Conservation (phyloP, 2,329 filamentous ascomycete genomes). For the Samsoniella hepiali region DNA sequence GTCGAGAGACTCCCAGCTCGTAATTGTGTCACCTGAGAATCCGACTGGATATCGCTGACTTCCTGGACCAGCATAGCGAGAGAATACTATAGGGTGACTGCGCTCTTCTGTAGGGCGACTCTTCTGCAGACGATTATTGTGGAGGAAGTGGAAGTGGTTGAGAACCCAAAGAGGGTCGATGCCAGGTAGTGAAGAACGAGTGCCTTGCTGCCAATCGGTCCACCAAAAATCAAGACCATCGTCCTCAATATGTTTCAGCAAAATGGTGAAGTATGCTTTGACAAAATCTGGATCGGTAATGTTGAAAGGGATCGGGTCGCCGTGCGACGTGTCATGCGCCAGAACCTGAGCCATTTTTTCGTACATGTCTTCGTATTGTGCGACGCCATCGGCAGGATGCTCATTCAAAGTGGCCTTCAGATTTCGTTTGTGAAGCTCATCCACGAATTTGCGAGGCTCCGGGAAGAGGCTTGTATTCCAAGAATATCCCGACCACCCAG, state of each 20-base stretch:
- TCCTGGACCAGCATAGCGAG: conserved; percentile 38
- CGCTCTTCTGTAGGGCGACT: conserved; percentile 24
- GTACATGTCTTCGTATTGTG: conserved; percentile 55
- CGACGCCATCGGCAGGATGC: conserved; percentile 58
- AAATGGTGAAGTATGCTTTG: conserved; percentile 55
- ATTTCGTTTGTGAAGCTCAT: conserved; percentile 47
- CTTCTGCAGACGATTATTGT: conserved; percentile 38
- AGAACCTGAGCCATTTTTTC: conserved; percentile 50
- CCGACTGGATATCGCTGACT: conserved; percentile 63
- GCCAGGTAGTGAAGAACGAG: conserved; percentile 50
- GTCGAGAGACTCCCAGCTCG: conserved; percentile 56
- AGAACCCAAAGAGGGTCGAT: conserved; percentile 63
- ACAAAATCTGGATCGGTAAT: conserved; percentile 51
- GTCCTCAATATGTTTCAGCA: conserved; percentile 54
- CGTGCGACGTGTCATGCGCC: conserved; percentile 46
- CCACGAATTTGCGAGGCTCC: conserved; percentile 49
- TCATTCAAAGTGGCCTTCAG: conserved; percentile 59
- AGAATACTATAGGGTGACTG: conserved; percentile 50
- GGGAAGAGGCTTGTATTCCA: conserved; percentile 52
- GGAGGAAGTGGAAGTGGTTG: conserved; percentile 62
- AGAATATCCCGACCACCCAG: conserved; percentile 49
- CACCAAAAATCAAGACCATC: conserved; percentile 63
- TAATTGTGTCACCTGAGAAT: conserved; percentile 60
- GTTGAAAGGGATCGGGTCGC: conserved; percentile 55
- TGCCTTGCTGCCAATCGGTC: conserved; percentile 66